These are phyloP conservation scores for Zygoascus biomembranicola DNA, from an alignment of 805 yeast species.

Conservation along the genomic window DNA sequence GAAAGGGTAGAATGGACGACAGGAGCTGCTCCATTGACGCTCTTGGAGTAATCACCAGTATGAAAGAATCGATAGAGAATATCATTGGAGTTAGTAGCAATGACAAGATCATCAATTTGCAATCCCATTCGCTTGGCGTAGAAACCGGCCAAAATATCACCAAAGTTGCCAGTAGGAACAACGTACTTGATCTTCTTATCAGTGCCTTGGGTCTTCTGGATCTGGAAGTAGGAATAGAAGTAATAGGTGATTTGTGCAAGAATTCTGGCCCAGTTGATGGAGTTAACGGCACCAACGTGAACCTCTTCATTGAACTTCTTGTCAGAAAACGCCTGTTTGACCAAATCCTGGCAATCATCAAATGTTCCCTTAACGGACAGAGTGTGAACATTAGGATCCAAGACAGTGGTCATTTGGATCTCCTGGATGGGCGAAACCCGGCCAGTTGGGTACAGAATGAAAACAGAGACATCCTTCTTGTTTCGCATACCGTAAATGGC, in stretches of 20 bases:
- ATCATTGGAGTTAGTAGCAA: conserved; percentile 95
- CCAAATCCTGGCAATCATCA: conserved; percentile 97
- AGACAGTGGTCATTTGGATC: conserved; percentile 96
- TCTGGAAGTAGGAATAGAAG: conserved; percentile 82
- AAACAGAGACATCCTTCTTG: conserved; percentile 95
- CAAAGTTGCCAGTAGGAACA: conserved; percentile 97
- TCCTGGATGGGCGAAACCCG: conserved; percentile 97
- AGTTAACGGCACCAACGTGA: conserved; percentile 96
- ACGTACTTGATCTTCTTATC: conserved; percentile 55
- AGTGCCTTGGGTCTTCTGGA: conserved; percentile 27
- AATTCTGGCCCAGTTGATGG: conserved; percentile 98
- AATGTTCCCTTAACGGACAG: conserved; percentile 92
- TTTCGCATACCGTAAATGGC: conserved; percentile 97
- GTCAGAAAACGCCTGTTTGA: conserved; percentile 89
- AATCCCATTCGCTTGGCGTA: conserved; percentile 93
- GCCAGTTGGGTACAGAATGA: conserved; percentile 94
- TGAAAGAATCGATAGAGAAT: conserved; percentile 88
- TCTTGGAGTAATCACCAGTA: conserved; percentile 72
- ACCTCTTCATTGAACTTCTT: conserved; percentile 75
- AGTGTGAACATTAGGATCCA: conserved; percentile 88
- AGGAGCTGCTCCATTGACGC: conserved; percentile 35
- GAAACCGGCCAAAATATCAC: conserved; percentile 95
- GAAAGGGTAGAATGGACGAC: conserved; percentile 83
- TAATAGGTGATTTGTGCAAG: conserved; percentile 96
- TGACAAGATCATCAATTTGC: conserved; percentile 76